Conservation (phyloP, 306 rosid genomes). For the Fagus sylvatica region DNA sequence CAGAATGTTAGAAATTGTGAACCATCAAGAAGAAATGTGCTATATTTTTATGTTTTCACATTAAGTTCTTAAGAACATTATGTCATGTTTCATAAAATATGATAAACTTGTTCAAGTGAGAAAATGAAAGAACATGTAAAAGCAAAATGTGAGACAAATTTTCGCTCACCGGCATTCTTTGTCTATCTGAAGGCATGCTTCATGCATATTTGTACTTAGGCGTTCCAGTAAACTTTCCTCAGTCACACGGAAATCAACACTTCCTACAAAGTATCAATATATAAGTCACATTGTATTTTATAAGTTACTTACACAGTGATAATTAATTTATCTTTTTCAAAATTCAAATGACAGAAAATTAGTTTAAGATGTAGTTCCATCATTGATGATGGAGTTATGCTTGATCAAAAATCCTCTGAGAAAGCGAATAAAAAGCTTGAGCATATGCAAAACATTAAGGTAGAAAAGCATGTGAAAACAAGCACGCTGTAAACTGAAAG, state of each 20-base stretch:
- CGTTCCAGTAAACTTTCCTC: slow-evolving; percentile 69
- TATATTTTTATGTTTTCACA: not conserved
- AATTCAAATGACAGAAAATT: not conserved
- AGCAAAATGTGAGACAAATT: not conserved
- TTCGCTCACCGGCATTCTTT: slow-evolving; percentile 60
- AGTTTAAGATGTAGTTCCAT: not conserved
- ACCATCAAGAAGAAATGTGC: not conserved
- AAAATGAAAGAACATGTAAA: not conserved
- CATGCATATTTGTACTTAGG: slow-evolving; percentile 58
- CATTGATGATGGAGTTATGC: slow-evolving; percentile 1
- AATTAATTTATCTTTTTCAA: not conserved
- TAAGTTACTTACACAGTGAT: not conserved
- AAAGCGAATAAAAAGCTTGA: slow-evolving; percentile 3
- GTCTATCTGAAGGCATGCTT: slow-evolving; percentile 68
- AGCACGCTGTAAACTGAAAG: not conserved
- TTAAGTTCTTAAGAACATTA: not conserved
- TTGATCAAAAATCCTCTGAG: slow-evolving; percentile 5
- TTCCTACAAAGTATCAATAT: slow-evolving; percentile 33
- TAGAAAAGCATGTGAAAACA: not conserved
- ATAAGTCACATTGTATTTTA: not conserved
- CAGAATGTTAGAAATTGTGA: not conserved
- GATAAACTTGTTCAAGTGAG: slow-evolving; percentile 3
- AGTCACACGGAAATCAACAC: slow-evolving; percentile 45
- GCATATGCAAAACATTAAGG: not conserved
- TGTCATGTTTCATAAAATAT: not conserved